Percentiles rank a stretch among this genome's conserved stretches.
Conservation (phyloP, 345 rosid species). For the Hypericum androsaemum region DNA sequence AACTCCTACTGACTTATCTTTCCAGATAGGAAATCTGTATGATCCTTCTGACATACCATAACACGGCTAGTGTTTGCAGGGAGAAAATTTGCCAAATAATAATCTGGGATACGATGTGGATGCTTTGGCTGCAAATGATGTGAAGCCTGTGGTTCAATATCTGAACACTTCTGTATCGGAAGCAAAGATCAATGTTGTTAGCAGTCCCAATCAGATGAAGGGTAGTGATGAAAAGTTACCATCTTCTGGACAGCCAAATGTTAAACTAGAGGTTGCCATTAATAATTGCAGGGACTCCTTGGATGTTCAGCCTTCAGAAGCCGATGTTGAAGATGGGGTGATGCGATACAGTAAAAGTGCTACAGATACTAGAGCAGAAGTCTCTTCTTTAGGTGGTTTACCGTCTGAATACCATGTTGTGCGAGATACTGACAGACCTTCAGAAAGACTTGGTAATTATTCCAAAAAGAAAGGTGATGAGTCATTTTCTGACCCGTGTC, state of each 20-base stretch:
- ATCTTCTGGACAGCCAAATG: slow-evolving; percentile 17
- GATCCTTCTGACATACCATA: slow-evolving; percentile 6
- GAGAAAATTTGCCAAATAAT: slow-evolving; percentile 20
- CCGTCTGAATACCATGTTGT: slow-evolving; percentile 29
- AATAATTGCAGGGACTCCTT: slow-evolving; percentile 18
- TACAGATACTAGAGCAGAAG: slow-evolving; percentile 27
- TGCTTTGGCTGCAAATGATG: slow-evolving; percentile 27
- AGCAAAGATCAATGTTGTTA: slow-evolving; percentile 14
- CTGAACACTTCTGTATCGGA: slow-evolving; percentile 19
- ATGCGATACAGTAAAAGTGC: slow-evolving; percentile 19
- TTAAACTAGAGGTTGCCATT: slow-evolving; percentile 29
- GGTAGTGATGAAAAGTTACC: slow-evolving; percentile 16
- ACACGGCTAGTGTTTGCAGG: slow-evolving; percentile 28
- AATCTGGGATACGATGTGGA: slow-evolving; percentile 23
- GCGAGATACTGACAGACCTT: slow-evolving; percentile 23
- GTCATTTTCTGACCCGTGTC: slow-evolving; percentile 16
- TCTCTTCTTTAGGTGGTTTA: slow-evolving; percentile 22
- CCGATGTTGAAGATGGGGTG: slow-evolving; percentile 27
- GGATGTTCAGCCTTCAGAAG: slow-evolving; percentile 23
- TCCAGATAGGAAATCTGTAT: slow-evolving; percentile 3
- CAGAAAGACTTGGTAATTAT: slow-evolving; percentile 35
- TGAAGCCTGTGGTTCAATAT: slow-evolving; percentile 27
- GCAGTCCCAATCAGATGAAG: slow-evolving; percentile 13
- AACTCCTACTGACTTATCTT: background rate
- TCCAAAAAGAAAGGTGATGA: slow-evolving; percentile 26